These are phyloP conservation scores for Zygoascus meyerae DNA, from an alignment of 1,139 yeast species.

Conservation along the genomic window DNA sequence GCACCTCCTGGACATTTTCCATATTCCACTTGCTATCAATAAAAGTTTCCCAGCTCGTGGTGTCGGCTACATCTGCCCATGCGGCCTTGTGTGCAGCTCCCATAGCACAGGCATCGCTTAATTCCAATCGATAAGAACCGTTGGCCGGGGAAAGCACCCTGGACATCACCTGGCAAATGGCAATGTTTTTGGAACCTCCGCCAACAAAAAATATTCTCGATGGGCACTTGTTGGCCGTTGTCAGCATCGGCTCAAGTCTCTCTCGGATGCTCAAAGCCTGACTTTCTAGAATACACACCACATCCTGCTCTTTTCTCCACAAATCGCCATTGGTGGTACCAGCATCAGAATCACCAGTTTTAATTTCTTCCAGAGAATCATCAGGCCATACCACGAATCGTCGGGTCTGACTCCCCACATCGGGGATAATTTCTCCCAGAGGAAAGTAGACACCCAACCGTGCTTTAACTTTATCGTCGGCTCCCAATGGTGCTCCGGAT, in stretches of 20 bases:
- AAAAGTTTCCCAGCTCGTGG: constrained; percentile 21
- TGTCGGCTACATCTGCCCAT: constrained; percentile 41
- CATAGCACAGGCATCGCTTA: constrained; percentile 86
- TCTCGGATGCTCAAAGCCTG: constrained; percentile 82
- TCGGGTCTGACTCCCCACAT: constrained; percentile 39
- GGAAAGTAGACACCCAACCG: constrained; percentile 79
- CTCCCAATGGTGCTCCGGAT: constrained; percentile 17
- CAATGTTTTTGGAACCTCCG: constrained; percentile 70
- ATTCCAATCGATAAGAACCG: constrained; percentile 68
- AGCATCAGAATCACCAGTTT: not conserved
- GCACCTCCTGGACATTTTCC: not conserved
- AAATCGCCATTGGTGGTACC: not conserved
- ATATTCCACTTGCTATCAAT: constrained; percentile 10
- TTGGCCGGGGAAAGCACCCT: constrained; percentile 56
- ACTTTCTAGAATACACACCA: constrained; percentile 71
- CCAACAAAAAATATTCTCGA: constrained; percentile 76
- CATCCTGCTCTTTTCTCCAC: constrained; percentile 58
- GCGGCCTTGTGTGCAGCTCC: constrained; percentile 92
- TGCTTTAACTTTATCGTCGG: constrained; percentile 26
- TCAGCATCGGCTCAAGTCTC: constrained; percentile 68
- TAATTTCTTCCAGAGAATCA: not conserved
- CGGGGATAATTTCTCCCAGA: constrained; percentile 83
- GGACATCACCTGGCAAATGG: constrained; percentile 65
- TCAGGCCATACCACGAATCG: constrained; percentile 19
- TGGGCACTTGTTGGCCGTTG: constrained; percentile 44